Base-by-base conservation (phyloP, 345 rosid genomes). In the Atalantia buxifolia region DNA sequence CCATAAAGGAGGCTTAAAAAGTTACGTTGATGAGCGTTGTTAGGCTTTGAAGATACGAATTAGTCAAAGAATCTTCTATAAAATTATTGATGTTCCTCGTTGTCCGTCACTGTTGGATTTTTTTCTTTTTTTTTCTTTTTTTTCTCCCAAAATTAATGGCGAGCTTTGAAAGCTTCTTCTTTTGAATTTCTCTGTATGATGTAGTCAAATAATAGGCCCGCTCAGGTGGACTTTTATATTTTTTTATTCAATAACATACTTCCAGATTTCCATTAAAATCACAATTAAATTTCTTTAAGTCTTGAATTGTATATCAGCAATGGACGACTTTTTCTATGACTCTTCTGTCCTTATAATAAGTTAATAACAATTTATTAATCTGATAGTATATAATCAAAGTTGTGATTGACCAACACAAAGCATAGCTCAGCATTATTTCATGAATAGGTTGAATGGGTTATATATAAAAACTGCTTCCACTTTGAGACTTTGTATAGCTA, bases 121-220 rank as follows among this genome's bases (percentile, higher is more conserved):
- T 75, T 42, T 9, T 62, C 12, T 27, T 4, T 5, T 30, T 65
- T 33, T 74, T 42, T 28, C 1, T 9, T 61, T 9, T 3, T 28
- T 65, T 33, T 50, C 35, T 2, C 35, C 50, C 8, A 9, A 64
- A 31, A 76, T 75, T 50, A 16, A 45, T 53, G 62, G 69, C 77
- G n/a, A 18, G 22, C 57, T 53, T 75, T 64, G 78, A 75, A 75
- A 75, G 30, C 78, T 75, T 75, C 70, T 30, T 45, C 10, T 31
- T 65, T 76, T 64, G 78, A 76, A 76, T 65, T 64, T 64, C 5
- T 65, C 78, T 10, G 40, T 28, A 21, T 27, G 42, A 55, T 61
- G 63, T 71, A 72, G 81, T 81, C 81, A 77, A 81, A 77, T 7
- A 21, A n/a, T 56, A 33, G 74, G 78, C 77, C 74, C 84, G 2